Evolutionary conservation across 441 rosid species (phyloP).

Genomic region (Bocquillonia castaneifolia): DNA sequence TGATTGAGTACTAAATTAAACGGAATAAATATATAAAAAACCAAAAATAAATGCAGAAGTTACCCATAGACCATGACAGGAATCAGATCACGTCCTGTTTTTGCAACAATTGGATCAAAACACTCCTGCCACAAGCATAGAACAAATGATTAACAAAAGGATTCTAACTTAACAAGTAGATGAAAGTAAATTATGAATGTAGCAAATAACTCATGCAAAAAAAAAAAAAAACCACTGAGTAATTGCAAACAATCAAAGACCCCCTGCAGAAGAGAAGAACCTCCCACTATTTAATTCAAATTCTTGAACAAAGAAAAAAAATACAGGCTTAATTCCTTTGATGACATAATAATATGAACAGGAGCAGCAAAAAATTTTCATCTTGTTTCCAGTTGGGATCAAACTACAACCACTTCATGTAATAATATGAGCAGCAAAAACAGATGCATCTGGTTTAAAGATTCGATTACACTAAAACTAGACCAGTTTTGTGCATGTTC

Average conservation of each 20-base stretch:
- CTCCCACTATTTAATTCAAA: background rate
- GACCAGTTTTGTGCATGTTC: background rate
- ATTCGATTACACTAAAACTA: background rate
- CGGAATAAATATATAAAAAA: background rate
- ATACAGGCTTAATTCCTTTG: background rate
- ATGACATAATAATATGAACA: background rate
- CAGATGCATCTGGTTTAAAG: background rate
- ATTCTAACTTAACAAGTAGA: background rate
- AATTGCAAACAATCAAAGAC: no score
- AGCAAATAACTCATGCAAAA: background rate
- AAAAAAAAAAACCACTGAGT: no score
- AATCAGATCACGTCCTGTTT: constrained; percentile 78
- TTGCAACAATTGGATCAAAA: constrained; percentile 84
- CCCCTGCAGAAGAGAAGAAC: background rate
- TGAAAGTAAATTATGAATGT: background rate
- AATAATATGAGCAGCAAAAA: background rate
- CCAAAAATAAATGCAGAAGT: constrained; percentile 13
- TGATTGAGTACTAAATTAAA: background rate
- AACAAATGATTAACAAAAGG: constrained; percentile 4
- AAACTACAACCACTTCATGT: background rate
- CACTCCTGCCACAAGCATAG: constrained; percentile 60
- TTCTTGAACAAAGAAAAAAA: background rate
- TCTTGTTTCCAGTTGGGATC: background rate
- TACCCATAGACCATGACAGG: constrained; percentile 97
- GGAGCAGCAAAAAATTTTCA: background rate